Conservation (phyloP, 805 yeast genomes). For the Scheffersomyces stipitis region DNA sequence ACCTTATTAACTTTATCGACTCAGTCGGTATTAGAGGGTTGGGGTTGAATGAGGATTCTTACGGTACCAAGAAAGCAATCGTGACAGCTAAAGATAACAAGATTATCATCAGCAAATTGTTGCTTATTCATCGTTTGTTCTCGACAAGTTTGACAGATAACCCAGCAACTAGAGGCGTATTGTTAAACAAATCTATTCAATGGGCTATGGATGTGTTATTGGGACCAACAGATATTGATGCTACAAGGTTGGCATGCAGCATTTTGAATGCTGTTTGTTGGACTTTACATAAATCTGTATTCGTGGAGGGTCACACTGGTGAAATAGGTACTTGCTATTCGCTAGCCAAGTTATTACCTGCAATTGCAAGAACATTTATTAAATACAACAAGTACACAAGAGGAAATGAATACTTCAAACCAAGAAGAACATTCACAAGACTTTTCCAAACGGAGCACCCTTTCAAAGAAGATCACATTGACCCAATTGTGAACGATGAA, state of each 20-base stretch:
- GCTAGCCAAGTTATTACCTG: conserved; percentile 53
- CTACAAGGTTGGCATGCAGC: conserved; percentile 63
- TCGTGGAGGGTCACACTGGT: conserved; percentile 24
- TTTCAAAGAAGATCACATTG: conserved; percentile 62
- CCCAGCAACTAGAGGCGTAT: conserved; percentile 28
- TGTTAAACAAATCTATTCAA: conserved; percentile 47
- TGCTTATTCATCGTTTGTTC: conserved; percentile 58
- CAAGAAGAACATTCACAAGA: conserved; percentile 63
- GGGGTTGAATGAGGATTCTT: conserved; percentile 40
- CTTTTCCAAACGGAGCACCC: conserved; percentile 72
- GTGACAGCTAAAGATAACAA: conserved; percentile 52
- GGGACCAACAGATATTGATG: conserved; percentile 54
- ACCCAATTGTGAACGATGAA: conserved; percentile 71
- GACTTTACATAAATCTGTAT: conserved; percentile 33
- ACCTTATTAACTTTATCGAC: conserved; percentile 48
- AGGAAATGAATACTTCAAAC: conserved; percentile 47
- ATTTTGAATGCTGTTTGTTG: conserved; percentile 52
- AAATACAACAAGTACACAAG: conserved; percentile 52
- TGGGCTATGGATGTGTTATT: conserved; percentile 61
- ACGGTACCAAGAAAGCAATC: conserved; percentile 13
- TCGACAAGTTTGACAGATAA: conserved; percentile 36
- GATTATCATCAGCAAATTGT: conserved; percentile 55
- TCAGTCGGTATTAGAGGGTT: conserved; percentile 59
- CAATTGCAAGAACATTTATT: conserved; percentile 50
- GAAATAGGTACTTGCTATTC: conserved; percentile 45